Evolutionary conservation across 495 filamentous ascomycete genomes (phyloP).

Genomic region (Neurospora sp.): DNA sequence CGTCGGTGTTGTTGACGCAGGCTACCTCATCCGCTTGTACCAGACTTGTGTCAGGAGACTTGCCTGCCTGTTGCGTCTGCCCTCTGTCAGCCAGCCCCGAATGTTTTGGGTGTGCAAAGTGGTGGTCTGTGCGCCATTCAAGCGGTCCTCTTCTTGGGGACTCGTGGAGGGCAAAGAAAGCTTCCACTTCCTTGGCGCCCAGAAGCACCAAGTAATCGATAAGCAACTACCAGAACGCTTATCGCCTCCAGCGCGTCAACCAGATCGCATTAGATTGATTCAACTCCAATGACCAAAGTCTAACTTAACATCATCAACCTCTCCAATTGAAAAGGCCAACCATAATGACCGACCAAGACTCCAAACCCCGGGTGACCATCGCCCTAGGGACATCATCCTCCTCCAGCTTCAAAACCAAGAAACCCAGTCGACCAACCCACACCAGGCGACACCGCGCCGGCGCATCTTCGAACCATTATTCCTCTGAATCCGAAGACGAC

Average conservation of each 20-base stretch:
- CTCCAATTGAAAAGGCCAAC: background rate
- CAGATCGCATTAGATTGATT: background rate
- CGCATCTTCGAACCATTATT: background rate
- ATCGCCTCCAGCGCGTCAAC: background rate
- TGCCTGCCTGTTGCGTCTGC: background rate
- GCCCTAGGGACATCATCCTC: background rate
- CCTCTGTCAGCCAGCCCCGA: background rate
- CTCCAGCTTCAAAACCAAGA: background rate
- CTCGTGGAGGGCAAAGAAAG: too few species aligned
- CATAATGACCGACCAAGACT: background rate
- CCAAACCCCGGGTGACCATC: slow-evolving; percentile 3
- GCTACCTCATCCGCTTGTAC: background rate
- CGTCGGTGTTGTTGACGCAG: background rate
- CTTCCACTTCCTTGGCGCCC: too few species aligned
- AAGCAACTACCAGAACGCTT: background rate
- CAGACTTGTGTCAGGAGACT: background rate
- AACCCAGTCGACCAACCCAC: background rate
- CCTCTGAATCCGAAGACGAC: slow-evolving; percentile 10
- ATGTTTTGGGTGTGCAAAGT: background rate
- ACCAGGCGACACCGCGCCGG: background rate
- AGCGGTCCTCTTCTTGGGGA: background rate
- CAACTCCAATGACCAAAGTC: background rate
- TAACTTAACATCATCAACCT: background rate
- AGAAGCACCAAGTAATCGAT: background rate
- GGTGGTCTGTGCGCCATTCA: background rate